Base-by-base conservation (phyloP, 2,329 filamentous ascomycete species). In the Colletotrichum trifolii region DNA sequence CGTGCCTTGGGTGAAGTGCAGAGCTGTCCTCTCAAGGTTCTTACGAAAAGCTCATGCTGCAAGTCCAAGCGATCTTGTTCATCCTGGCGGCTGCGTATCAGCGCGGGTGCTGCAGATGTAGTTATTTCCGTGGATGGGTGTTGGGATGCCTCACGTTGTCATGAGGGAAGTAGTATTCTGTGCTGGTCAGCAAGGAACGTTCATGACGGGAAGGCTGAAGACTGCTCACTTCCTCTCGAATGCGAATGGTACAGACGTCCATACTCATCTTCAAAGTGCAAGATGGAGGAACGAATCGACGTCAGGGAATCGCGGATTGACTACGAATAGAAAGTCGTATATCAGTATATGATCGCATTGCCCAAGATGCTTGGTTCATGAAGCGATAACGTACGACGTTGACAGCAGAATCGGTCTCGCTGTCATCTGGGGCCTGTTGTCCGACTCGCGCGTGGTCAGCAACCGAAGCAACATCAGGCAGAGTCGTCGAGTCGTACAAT, bases 1-100 rank as follows among this genome's bases (percentile, higher is more conserved):
- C 59, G 45, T 7, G 72, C 64, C 11, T 68, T 69, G 0, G 78
- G 77, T 2, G 69, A 71, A 0, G 72, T 55, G 43, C 68, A 75
- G 0, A 79, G 69, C 13, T 74, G 73, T 3, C 73, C 73, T 2
- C 73, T 70, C 6, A 77, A 69, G 0, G 76, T 79, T 4, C 79
- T 67, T 0, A 68, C 45, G 39, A 76, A 77, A 0, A 79, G 67
- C 39, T 78, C 73, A 56, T 80, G 78, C 68, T 79, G 77, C 2
- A 80, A 64, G 57, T 80, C 76, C 71, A 63, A 48, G 5, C 61
- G 49, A 8, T 64, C 61, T 64, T 64, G 61, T 45, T 64, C 61
- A 3, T 54, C 50, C 61, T 64, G 35, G 8, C 1, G 15, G 0
- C 4, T 25, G 25, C 3, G 25, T 4, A 25, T 25, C 25, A 25